Conservation (phyloP, 2,329 filamentous ascomycete genomes). For the Ramularia endophylla region DNA sequence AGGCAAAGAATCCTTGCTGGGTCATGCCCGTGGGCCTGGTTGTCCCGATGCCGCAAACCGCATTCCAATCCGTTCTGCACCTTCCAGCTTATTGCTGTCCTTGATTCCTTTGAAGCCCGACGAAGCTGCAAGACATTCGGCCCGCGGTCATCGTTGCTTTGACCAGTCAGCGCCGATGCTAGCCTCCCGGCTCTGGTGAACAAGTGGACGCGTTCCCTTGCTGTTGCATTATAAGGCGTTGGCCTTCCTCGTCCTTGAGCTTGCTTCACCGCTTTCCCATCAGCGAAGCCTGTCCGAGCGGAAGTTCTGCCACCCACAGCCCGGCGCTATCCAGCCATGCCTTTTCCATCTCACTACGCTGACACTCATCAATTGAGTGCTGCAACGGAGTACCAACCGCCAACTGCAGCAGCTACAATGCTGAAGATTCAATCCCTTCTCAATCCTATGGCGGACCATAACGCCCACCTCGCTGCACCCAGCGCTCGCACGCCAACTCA, state of each 20-base stretch:
- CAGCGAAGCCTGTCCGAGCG: constrained; percentile 6
- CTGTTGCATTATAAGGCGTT: constrained; percentile 9
- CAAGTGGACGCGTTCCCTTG: constrained; percentile 2
- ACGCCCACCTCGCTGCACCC: constrained; percentile 14
- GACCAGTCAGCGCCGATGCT: constrained; percentile 8
- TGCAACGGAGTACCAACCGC: constrained; percentile 12
- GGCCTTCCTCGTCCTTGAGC: constrained; percentile 1
- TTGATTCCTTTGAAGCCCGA: constrained; percentile 3
- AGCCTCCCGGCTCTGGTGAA: constrained; percentile 5
- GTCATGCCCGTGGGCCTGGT: constrained; percentile 1
- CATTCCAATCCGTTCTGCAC: not conserved
- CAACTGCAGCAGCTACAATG: constrained; percentile 20
- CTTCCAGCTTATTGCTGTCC: constrained; percentile 2
- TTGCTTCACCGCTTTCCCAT: constrained; percentile 9
- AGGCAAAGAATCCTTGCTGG: constrained; percentile 8
- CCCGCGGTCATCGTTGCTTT: constrained; percentile 7
- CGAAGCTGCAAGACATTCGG: constrained; percentile 7
- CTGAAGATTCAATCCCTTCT: constrained; percentile 40
- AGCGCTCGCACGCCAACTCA: constrained; percentile 20
- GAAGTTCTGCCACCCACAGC: constrained; percentile 1
- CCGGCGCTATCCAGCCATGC: constrained; percentile 15
- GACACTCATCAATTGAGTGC: constrained; percentile 12
- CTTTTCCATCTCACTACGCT: constrained; percentile 19
- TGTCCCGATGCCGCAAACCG: not conserved
- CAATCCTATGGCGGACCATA: constrained; percentile 28